Conservation (phyloP, 2,329 filamentous ascomycete genomes). For the Cyphellophora europaea region DNA sequence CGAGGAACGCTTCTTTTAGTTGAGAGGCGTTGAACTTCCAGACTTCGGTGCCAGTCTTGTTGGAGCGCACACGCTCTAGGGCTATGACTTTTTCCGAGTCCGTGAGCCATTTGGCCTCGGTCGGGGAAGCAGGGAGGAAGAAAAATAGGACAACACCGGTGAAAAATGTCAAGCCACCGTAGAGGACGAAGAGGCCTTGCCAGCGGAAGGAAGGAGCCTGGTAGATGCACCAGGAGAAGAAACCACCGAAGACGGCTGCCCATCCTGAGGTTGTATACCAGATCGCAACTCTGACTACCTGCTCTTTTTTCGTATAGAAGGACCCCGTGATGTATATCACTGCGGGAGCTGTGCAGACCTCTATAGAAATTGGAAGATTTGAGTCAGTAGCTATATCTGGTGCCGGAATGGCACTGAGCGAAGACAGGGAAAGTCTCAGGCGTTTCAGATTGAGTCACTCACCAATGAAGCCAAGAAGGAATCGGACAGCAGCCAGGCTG, state of each 20-base stretch:
- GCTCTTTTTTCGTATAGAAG: conserved; percentile 64
- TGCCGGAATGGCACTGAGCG: too few species aligned
- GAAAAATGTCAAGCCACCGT: conserved; percentile 54
- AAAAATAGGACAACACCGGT: conserved; percentile 56
- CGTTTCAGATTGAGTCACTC: too few species aligned
- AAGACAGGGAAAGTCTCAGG: too few species aligned
- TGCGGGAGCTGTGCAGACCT: not conserved
- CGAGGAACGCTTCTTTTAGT: conserved; percentile 48
- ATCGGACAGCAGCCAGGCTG: conserved; percentile 51
- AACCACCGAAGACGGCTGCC: conserved; percentile 63
- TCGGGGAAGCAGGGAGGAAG: conserved; percentile 60
- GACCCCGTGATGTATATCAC: conserved; percentile 27
- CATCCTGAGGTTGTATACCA: conserved; percentile 73
- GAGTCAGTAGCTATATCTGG: too few species aligned
- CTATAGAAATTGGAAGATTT: too few species aligned
- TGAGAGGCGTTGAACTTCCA: conserved; percentile 44
- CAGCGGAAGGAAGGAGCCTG: conserved; percentile 47
- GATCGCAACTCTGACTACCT: conserved; percentile 56
- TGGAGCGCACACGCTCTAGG: conserved; percentile 51
- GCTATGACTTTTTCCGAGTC: conserved; percentile 58
- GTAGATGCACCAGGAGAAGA: conserved; percentile 50
- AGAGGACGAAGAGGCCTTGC: conserved; percentile 60
- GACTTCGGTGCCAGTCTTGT: conserved; percentile 55
- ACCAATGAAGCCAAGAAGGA: conserved; percentile 61
- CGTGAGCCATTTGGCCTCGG: conserved; percentile 60